Conservation (phyloP, 371 early-diverging fungal genomes). For the Apophysomyces trapeziformis region DNA sequence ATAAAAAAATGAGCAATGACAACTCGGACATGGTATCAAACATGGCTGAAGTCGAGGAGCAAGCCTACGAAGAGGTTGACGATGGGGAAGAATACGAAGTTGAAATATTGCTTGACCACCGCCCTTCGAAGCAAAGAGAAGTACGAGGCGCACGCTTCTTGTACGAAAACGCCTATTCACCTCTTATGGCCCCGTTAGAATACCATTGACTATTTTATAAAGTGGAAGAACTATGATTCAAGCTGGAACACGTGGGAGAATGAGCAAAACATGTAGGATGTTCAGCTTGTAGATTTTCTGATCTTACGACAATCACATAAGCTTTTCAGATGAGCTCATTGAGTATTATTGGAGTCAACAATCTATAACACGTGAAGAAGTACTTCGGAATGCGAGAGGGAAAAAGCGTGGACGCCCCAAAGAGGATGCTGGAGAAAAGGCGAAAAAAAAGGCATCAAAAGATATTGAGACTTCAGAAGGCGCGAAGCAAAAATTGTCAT, state of each 20-base stretch:
- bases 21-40: not conserved
- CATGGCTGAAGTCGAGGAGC: not conserved
- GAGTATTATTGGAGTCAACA: not conserved
- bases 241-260: conserved; percentile 5
- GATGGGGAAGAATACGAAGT: conserved; percentile 3
- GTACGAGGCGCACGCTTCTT: not conserved
- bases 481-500: not conserved
- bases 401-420: not conserved
- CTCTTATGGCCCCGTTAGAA: not conserved
- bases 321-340: conserved; percentile 3
- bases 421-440: not conserved
- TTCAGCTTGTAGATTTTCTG: not conserved
- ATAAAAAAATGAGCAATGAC: not conserved
- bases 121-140: not conserved
- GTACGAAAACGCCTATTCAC: too few relatives aligned
- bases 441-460: not conserved
- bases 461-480: not conserved
- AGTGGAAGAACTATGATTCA: not conserved
- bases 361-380: not conserved
- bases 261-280: not conserved
- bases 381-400: not conserved
- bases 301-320: not conserved
- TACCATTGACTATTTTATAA: conserved; percentile 1
- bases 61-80: not conserved
- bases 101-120: conserved; percentile 1